Base-by-base conservation (phyloP, 2,329 filamentous ascomycete genomes). In the Sporothrix curviconia region DNA sequence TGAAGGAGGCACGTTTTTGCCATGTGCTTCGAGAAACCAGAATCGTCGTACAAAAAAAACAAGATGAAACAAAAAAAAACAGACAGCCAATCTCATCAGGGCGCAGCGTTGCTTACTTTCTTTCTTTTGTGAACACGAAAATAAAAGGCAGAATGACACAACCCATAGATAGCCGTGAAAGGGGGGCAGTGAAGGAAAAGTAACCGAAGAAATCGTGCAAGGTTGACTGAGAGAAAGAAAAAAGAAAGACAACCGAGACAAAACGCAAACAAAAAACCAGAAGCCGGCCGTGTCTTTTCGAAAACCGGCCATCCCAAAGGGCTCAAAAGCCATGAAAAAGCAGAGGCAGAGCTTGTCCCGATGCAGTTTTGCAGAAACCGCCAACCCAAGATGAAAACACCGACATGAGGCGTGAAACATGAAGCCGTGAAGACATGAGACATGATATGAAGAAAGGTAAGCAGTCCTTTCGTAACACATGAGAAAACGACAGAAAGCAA, bases 321-420 rank as follows among this genome's bases (percentile, higher is more conserved):
- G 52, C 30, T 15, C 14, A 55, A 46, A 37, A 34, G 30, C 52
- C 52, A 46, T 30, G 28, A 37, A 55, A 11, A 22, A 34, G 28
- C 51, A 43, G 44, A 44, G 53, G 43, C 54, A 56, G 30, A 57
- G 50, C 32, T 42, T 46, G 25, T 49, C 28, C 40, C 34, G 54
- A 37, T 56, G 49, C 49, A 59, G 42, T 49, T 56, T 59, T 59
- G 58, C 58, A 57, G 25, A 25, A 43, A 22, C 39, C 40, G n/a
- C 47, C 34, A 37, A 52, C 40, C 57, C 36, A 55, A 12, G 19
- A 19, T 15, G 22, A 46, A 42, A 34, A 14, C 24, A 59, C 52
- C 51, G 51, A 58, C 47, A 46, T 56, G 4, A 46, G 40, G 52
- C 40, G 44, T 56, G 8, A 56, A 37, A 57, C 55, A 57, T 57